phyloP scores from a whole-genome alignment of 1,284 basidiomycete genomes.

The Malassezia japonica region DNA sequence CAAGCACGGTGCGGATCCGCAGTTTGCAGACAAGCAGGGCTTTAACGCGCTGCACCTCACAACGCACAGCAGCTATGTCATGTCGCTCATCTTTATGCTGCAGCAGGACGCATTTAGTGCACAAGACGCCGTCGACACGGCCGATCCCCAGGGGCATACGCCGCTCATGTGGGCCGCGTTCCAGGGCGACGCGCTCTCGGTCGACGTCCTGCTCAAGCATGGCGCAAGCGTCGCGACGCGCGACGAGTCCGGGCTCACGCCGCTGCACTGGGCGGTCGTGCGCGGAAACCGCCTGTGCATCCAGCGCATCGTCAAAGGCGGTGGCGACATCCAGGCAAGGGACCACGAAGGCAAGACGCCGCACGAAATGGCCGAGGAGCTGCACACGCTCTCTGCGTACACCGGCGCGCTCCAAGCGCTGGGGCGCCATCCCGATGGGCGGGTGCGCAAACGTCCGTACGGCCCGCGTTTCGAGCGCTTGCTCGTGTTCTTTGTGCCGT shows the following conservation, averaged over 20 bases:
- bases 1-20: constrained; percentile 79
- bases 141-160: constrained; percentile 82
- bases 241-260: constrained; percentile 75
- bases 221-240: constrained; percentile 67
- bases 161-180: constrained; percentile 98
- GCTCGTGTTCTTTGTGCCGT: constrained; percentile 69
- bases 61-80: constrained; percentile 84
- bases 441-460: constrained; percentile 17
- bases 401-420: constrained; percentile 77
- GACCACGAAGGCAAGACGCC: constrained; percentile 80
- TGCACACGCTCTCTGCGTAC: constrained; percentile 71
- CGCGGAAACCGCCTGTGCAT: constrained; percentile 80
- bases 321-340: constrained; percentile 69
- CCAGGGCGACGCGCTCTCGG: constrained; percentile 90
- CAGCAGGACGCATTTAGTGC: constrained; percentile 60
- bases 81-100: constrained; percentile 79
- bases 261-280: constrained; percentile 98
- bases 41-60: constrained; percentile 93
- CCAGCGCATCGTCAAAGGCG: constrained; percentile 69
- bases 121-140: constrained; percentile 22
- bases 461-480: not conserved
- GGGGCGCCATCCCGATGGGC: constrained; percentile 54
- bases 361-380: constrained; percentile 83
- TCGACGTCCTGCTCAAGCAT: constrained; percentile 78
- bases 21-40: constrained; percentile 79